Conservation (phyloP, 805 yeast species). For the Ogataea populi-albae region DNA sequence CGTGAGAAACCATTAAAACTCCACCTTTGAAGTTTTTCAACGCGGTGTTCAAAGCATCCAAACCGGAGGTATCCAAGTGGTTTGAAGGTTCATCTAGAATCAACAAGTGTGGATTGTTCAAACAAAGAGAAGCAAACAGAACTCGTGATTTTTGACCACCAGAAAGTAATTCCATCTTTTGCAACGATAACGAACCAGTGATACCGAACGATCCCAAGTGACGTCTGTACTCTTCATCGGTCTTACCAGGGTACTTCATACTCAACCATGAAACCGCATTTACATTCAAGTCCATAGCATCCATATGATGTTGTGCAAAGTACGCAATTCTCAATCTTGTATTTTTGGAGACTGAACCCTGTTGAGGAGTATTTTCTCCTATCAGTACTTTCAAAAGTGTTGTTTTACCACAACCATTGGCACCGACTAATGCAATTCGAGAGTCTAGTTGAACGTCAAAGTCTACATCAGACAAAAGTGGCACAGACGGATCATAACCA, state of each 20-base stretch:
- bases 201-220: slow-evolving; percentile 97
- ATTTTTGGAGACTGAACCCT: slow-evolving; percentile 78
- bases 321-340: slow-evolving; percentile 90
- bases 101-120: slow-evolving; percentile 85
- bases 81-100: slow-evolving; percentile 97
- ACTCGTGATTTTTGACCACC: slow-evolving; percentile 99
- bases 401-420: slow-evolving; percentile 99
- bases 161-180: slow-evolving; percentile 82
- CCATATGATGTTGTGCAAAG: slow-evolving; percentile 98
- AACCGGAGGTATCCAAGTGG: slow-evolving; percentile 96
- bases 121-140: slow-evolving; percentile 93
- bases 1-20: slow-evolving; percentile 96
- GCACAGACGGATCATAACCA: slow-evolving; percentile 67
- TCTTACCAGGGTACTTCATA: slow-evolving; percentile 81
- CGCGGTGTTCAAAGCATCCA: slow-evolving; percentile 93
- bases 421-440: slow-evolving; percentile 95
- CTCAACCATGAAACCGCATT: slow-evolving; percentile 97
- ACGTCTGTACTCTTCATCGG: slow-evolving; percentile 95
- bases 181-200: slow-evolving; percentile 89
- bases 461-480: slow-evolving; percentile 74
- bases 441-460: slow-evolving; percentile 91
- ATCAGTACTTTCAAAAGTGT: slow-evolving; percentile 84
- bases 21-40: slow-evolving; percentile 89
- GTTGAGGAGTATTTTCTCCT: slow-evolving; percentile 69
- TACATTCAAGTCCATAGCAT: slow-evolving; percentile 83